A percentile compares a stretch with the other conserved stretches of the same genome.
Evolutionary conservation across 2,329 filamentous ascomycete species (phyloP).

Genomic region (Periconia sp.): DNA sequence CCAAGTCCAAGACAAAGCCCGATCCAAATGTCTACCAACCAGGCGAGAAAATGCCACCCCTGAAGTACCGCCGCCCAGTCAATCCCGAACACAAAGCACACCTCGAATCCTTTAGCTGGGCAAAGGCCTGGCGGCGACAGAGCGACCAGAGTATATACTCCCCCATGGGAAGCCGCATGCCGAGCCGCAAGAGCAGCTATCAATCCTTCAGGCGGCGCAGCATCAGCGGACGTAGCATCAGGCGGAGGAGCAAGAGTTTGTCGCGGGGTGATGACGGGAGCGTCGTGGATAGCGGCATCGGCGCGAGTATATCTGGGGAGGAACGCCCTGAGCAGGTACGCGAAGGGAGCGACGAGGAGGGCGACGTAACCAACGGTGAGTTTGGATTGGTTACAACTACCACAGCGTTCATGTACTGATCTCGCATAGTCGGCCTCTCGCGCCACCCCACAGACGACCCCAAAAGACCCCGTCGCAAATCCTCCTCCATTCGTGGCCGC

Average conservation of each 20-base stretch:
- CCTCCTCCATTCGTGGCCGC: slow-evolving; percentile 29
- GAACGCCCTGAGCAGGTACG: slow-evolving; percentile 43
- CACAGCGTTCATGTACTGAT: slow-evolving; percentile 20
- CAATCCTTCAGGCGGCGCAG: slow-evolving; percentile 19
- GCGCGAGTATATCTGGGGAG: slow-evolving; percentile 39
- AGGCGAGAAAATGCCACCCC: slow-evolving; percentile 58
- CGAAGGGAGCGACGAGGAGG: slow-evolving; percentile 54
- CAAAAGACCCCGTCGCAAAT: slow-evolving; percentile 29
- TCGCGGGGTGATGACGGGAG: slow-evolving; percentile 47
- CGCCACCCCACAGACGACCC: slow-evolving; percentile 42
- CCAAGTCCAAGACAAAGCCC: slow-evolving; percentile 38
- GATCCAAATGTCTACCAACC: slow-evolving; percentile 57
- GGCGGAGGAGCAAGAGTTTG: slow-evolving; percentile 43
- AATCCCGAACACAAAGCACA: slow-evolving; percentile 58
- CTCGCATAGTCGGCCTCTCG: slow-evolving; percentile 39
- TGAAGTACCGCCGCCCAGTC: slow-evolving; percentile 57
- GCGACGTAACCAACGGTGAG: slow-evolving; percentile 53
- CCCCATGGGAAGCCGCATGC: slow-evolving; percentile 56
- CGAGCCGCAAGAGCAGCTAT: slow-evolving; percentile 47
- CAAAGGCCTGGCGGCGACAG: slow-evolving; percentile 54
- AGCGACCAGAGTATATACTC: slow-evolving; percentile 54
- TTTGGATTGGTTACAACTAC: slow-evolving; percentile 13
- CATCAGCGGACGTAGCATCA: slow-evolving; percentile 35
- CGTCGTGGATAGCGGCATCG: slow-evolving; percentile 44
- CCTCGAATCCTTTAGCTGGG: slow-evolving; percentile 56